Evolutionary conservation across 2,329 filamentous ascomycete genomes (phyloP), one percentile per base, ranked within the genome.

Genomic region (Harringtonia lauricola): DNA sequence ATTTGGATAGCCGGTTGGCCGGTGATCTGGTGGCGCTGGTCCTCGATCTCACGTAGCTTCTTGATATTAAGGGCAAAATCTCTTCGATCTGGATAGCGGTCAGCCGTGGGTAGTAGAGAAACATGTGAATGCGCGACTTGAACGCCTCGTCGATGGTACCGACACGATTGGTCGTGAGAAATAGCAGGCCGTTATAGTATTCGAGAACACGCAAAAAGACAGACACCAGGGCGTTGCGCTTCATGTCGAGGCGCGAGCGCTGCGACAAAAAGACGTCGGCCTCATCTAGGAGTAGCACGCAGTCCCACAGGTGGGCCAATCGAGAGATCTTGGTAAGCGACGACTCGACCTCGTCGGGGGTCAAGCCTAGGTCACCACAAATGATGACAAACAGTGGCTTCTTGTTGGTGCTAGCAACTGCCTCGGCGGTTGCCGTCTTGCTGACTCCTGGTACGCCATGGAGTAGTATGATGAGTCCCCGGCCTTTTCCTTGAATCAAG

Each of bases 41-140:
- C n/a, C n/a, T n/a, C n/a, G n/a, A n/a, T n/a, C n/a, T n/a, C n/a
- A n/a, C n/a, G n/a, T n/a, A n/a, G n/a, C n/a, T n/a, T n/a, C n/a
- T n/a, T n/a, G n/a, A n/a, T n/a, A n/a, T n/a, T n/a, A n/a, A n/a
- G n/a, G n/a, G n/a, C n/a, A n/a, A n/a, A n/a, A n/a, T n/a, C n/a
- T n/a, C n/a, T n/a, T n/a, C n/a, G n/a, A n/a, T n/a, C n/a, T n/a
- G n/a, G n/a, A n/a, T n/a, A n/a, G n/a, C n/a, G n/a, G n/a, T n/a
- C n/a, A n/a, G n/a, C n/a, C n/a, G n/a, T n/a, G n/a, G n/a, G n/a
- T 69, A 70, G 56, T 65, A 66, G 1, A 71, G 54, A 1, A 56
- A 62, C n/a, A 26, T 26, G 24, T 26, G 24, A 10, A 26, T 26
- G 24, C 24, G 24, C 7, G 24, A 26, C 7, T 26, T 10, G 10